phyloP scores from a whole-genome alignment of 2,329 filamentous ascomycete genomes.

The Neodidymelliopsis sp. region DNA sequence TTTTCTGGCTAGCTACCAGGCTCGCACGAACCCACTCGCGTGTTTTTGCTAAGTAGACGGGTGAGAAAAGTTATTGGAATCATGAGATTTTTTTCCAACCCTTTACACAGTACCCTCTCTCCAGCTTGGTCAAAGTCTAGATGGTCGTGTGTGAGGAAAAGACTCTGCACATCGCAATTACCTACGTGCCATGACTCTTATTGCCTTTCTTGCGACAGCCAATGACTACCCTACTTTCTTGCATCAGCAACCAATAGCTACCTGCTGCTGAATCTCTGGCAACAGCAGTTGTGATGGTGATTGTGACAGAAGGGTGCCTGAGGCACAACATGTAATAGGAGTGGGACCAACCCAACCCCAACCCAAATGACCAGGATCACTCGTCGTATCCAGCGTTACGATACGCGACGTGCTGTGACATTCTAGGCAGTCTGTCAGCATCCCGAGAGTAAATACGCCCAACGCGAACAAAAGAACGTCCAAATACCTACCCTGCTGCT shows the following conservation, averaged over 20 bases:
- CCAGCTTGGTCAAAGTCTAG: conserved; percentile 8
- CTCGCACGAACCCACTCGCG: conserved; percentile 11
- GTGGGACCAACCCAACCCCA: not conserved
- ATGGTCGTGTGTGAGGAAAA: not conserved
- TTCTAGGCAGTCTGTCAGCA: not conserved
- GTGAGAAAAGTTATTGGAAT: conserved; percentile 7
- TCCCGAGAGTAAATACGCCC: no score
- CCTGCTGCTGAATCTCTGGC: no score
- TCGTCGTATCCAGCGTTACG: conserved; percentile 1
- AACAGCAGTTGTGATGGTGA: no score
- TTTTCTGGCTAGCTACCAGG: not conserved
- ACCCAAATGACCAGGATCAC: no score
- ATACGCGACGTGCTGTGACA: not conserved
- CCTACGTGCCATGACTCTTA: conserved; percentile 1
- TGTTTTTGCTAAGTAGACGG: no score
- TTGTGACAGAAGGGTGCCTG: conserved; percentile 7
- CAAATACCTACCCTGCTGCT: no score
- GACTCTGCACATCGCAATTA: conserved; percentile 17
- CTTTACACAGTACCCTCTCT: no score
- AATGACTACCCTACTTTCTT: no score
- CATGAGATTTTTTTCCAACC: conserved; percentile 5
- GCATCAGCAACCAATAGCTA: no score
- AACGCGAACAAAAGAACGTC: conserved; percentile 3
- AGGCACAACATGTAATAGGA: not conserved
- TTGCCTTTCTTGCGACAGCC: no score